These are phyloP conservation scores for Hyparrhenia diplandra DNA, from an alignment of 176 grass and related monocot genomes.

Conservation along the genomic window DNA sequence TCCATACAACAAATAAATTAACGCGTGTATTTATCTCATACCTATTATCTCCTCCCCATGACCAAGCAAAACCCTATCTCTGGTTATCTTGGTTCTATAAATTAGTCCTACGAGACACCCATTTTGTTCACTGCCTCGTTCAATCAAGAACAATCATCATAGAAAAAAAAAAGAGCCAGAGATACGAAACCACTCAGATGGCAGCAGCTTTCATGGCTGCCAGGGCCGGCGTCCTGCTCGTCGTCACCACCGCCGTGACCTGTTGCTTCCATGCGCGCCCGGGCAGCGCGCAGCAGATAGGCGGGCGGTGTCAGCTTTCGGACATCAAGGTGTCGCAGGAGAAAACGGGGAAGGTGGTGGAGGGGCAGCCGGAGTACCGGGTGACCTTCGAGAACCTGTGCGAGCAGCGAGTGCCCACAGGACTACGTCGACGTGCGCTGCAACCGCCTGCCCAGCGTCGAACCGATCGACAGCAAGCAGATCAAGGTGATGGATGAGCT, in stretches of 20 bases:
- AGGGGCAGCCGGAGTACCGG: conserved; percentile 14
- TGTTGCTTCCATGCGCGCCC: background rate
- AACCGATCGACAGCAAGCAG: background rate
- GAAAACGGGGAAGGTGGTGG: background rate
- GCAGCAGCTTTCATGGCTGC: background rate
- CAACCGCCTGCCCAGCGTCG: background rate
- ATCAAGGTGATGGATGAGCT: background rate
- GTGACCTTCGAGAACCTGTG: conserved; percentile 22
- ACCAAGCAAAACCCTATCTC: too few species aligned
- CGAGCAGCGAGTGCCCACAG: conserved; percentile 8
- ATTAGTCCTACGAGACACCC: too few species aligned
- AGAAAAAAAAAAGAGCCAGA: too few species aligned
- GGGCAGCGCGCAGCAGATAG: background rate
- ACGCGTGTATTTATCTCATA: too few species aligned
- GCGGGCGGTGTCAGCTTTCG: background rate
- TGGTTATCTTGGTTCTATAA: too few species aligned
- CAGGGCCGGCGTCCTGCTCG: background rate
- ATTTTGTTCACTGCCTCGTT: too few species aligned
- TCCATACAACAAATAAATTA: too few species aligned
- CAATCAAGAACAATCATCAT: too few species aligned
- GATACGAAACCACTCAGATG: background rate
- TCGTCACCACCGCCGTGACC: background rate
- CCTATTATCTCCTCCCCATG: too few species aligned
- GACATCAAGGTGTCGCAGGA: background rate
- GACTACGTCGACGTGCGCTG: background rate